A percentile compares a stretch with the other conserved stretches of the same genome.
phyloP scores from a whole-genome alignment of 352 stramenopile genomes.

The Globisporangium heterothallicum region DNA sequence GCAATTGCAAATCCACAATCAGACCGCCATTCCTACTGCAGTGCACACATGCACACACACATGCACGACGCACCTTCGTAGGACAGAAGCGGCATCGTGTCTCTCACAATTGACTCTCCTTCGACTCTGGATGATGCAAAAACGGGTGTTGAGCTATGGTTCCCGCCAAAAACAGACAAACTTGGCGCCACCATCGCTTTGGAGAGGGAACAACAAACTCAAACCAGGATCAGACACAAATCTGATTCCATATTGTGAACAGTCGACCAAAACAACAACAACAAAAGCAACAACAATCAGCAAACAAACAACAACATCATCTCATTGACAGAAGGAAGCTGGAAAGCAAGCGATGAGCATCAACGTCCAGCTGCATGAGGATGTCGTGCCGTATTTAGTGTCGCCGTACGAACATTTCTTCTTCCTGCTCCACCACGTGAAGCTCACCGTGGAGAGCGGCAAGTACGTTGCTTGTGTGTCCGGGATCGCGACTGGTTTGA shows the following conservation, averaged over 20 bases:
- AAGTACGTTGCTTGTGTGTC: slow-evolving; percentile 38
- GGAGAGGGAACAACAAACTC: not conserved
- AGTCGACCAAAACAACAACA: too few species aligned
- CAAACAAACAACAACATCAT: not conserved
- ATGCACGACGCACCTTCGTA: slow-evolving; percentile 44
- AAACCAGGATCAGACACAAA: not conserved
- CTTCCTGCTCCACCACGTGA: slow-evolving; percentile 65
- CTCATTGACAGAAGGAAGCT: not conserved
- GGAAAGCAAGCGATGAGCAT: slow-evolving; percentile 45
- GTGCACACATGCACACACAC: not conserved
- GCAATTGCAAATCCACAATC: not conserved
- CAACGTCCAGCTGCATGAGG: slow-evolving; percentile 67
- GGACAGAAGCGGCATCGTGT: slow-evolving; percentile 59
- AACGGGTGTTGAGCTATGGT: not conserved
- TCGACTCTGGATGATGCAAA: too few species aligned
- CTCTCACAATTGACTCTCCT: not conserved
- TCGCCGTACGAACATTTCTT: slow-evolving; percentile 78
- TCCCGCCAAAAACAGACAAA: slow-evolving; percentile 10
- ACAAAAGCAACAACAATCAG: too few species aligned
- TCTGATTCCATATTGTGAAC: not conserved
- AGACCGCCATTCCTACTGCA: too few species aligned
- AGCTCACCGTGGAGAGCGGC: slow-evolving; percentile 73
- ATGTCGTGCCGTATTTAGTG: slow-evolving; percentile 59
- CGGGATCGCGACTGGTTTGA: too few species aligned
- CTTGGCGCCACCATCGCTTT: not conserved